Base-by-base conservation (phyloP, 2,329 filamentous ascomycete species). In the Helicocarpus griseus region DNA sequence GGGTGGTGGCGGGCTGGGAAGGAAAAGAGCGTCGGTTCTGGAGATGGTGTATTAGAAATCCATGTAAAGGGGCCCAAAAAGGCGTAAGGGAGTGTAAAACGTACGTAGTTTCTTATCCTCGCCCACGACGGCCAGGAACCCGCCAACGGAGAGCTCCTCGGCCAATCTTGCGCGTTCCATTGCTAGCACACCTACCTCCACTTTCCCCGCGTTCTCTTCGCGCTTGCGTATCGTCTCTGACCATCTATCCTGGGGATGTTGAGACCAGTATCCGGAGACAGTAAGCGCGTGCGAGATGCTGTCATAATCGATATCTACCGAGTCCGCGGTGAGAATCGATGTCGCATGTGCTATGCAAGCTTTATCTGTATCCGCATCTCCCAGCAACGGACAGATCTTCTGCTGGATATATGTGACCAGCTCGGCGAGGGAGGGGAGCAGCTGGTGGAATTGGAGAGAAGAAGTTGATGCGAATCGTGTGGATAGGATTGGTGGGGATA, bases 111-210 rank as follows among this genome's bases (percentile, higher is more conserved):
- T 80, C 36, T 76, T 75, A 60, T 89, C 81, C 61, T 90, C 80
- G 21, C 88, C 87, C 0, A 96, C 70, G 2, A 94, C 86, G 0
- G 83, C 85, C 48, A 96, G 72, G 50, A 89, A 78, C 2, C 91
- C 91, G 4, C 84, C 83, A 36, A 95, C 76, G 35, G 85, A 85
- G 11, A 95, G 69, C 57, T 95, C 87, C 65, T 90, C 81, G 0
- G 80, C 72, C 53, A 88, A 82, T 13, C 57, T 59, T 17, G 67
- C 61, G 3, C 73, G 71, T 57, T 89, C 83, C 9, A 78, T 73
- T 5, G 80, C 81, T 52, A 97, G 72, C 39, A 96, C 77, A 14
- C 91, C 91, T 19, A 96, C 80, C 65, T 97, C 91, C 4, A 89
- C 78, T 45, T 85, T 79, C 45, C 81, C 74, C 1, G 54, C 57